phyloP scores from a whole-genome alignment of 257 asterid species.

The Ophiorrhiza pumila region DNA sequence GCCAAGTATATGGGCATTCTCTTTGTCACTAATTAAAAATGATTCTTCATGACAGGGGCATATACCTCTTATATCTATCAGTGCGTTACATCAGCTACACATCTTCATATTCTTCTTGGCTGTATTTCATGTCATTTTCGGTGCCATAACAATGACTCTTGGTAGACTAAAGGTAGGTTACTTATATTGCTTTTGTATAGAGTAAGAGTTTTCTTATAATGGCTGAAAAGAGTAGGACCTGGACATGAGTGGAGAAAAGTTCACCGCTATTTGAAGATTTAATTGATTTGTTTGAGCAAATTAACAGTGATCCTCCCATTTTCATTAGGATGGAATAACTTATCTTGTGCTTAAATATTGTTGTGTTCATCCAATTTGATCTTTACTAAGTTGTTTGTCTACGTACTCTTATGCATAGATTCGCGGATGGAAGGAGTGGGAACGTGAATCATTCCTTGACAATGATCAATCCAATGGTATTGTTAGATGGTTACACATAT shows the following conservation, averaged over 20 bases:
- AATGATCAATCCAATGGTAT: constrained; percentile 48
- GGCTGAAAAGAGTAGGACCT: not conserved
- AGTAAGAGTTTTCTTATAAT: not conserved
- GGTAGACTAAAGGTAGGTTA: constrained; percentile 64
- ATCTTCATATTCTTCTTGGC: constrained; percentile 87
- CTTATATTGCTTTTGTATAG: not conserved
- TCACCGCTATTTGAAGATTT: not conserved
- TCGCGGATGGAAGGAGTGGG: constrained; percentile 97
- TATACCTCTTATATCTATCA: constrained; percentile 59
- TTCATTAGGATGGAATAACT: not conserved
- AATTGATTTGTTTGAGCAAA: not conserved
- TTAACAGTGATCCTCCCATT: not conserved
- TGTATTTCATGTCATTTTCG: constrained; percentile 61
- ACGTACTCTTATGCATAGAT: constrained; percentile 40
- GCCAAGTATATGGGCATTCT: not conserved
- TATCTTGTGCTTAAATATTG: not conserved
- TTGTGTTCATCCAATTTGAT: not conserved
- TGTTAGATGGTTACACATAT: not conserved
- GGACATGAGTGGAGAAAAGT: not conserved
- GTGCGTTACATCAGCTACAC: constrained; percentile 79
- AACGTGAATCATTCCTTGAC: constrained; percentile 37
- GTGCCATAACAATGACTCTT: constrained; percentile 66
- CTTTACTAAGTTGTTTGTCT: not conserved
- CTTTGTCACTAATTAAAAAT: not conserved
- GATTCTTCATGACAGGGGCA: constrained; percentile 40